phyloP scores from a whole-genome alignment of 192 early-diverging fungal species.

The Funneliformis mosseae region DNA sequence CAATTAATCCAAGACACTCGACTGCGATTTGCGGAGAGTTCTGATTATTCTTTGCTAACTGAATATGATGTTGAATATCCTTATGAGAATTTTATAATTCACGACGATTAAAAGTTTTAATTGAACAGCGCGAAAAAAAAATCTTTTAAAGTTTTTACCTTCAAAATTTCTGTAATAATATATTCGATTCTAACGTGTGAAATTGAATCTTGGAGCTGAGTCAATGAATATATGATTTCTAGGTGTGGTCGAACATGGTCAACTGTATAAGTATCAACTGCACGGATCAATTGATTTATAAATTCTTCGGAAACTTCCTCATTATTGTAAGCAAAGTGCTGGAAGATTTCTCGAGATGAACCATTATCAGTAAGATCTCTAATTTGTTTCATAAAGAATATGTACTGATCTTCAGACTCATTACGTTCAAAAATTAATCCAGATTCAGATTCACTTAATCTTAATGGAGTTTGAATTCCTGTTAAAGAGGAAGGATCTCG shows the following conservation, averaged over 20 bases:
- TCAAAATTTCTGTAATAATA: slow-evolving; percentile 4
- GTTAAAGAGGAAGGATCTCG: background rate
- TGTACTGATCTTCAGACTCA: slow-evolving; percentile 11
- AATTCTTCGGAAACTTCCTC: slow-evolving; percentile 12
- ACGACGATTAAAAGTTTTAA: background rate
- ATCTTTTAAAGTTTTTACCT: background rate
- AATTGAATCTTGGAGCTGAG: slow-evolving; percentile 15
- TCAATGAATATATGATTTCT: slow-evolving; percentile 24
- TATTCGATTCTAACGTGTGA: background rate
- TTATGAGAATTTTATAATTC: background rate
- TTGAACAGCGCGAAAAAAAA: background rate
- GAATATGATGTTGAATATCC: no score
- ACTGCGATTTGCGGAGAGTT: background rate
- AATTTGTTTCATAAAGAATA: slow-evolving; percentile 31
- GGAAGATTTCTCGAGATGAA: slow-evolving; percentile 17
- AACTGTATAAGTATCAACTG: slow-evolving; percentile 16
- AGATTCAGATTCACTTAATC: slow-evolving; percentile 5
- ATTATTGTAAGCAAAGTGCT: slow-evolving; percentile 24
- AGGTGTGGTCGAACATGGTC: slow-evolving; percentile 20
- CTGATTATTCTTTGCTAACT: slow-evolving; percentile 17
- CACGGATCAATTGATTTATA: slow-evolving; percentile 23
- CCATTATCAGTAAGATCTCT: background rate
- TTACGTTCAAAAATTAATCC: slow-evolving; percentile 18
- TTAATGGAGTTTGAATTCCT: slow-evolving; percentile 13
- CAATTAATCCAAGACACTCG: slow-evolving; percentile 30